Conservation (phyloP, 2,329 filamentous ascomycete genomes). For the Microcyclosporella mali region DNA sequence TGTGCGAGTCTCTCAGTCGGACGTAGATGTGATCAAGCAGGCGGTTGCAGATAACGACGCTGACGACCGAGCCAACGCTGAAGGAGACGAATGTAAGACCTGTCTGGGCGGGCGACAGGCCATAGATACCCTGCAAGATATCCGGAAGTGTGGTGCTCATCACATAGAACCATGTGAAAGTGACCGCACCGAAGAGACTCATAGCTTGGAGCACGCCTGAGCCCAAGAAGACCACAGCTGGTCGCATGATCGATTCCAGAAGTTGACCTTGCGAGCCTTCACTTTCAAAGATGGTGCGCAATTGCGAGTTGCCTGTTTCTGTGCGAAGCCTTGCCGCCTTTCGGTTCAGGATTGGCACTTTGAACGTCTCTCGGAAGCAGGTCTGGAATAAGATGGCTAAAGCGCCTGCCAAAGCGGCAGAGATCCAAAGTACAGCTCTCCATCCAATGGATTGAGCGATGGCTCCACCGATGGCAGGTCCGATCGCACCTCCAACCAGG, state of each 20-base stretch:
- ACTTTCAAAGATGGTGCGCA: constrained; percentile 17
- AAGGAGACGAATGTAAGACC: constrained; percentile 52
- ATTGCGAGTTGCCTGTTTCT: constrained; percentile 14
- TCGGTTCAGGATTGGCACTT: constrained; percentile 48
- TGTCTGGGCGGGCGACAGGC: constrained; percentile 44
- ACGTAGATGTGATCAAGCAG: constrained; percentile 35
- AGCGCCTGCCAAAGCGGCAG: constrained; percentile 41
- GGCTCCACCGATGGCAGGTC: constrained; percentile 50
- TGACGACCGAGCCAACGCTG: constrained; percentile 41
- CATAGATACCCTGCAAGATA: constrained; percentile 38
- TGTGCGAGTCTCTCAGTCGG: constrained; percentile 23
- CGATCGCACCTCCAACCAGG: constrained; percentile 52
- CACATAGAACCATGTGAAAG: constrained; percentile 43
- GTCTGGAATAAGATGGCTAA: constrained; percentile 48
- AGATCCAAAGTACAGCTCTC: constrained; percentile 49
- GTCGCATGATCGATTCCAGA: constrained; percentile 37
- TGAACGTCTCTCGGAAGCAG: constrained; percentile 57
- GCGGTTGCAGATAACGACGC: constrained; percentile 33
- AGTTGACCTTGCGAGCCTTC: constrained; percentile 16
- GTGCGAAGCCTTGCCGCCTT: constrained; percentile 31
- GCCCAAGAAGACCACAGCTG: constrained; percentile 38
- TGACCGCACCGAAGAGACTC: constrained; percentile 38
- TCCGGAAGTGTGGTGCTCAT: constrained; percentile 42
- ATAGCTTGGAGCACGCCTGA: constrained; percentile 52
- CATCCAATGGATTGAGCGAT: constrained; percentile 52